Evolutionary conservation across 2,329 filamentous ascomycete species (phyloP).

Genomic region (Arachnomyces sp.): DNA sequence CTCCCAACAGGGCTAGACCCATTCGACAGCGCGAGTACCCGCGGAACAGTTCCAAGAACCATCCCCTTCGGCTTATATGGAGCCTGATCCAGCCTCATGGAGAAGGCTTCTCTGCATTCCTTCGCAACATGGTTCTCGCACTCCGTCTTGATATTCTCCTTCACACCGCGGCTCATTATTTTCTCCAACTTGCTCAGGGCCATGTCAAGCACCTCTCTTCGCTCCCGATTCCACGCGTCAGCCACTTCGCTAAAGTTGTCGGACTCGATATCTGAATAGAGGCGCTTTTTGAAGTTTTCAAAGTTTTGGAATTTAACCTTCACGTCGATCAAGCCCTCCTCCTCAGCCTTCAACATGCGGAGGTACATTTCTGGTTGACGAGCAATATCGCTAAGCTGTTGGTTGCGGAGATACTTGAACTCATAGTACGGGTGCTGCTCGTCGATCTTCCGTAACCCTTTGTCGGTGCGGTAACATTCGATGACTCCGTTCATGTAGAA

Average conservation of each 20-base stretch:
- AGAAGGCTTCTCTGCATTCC: slow-evolving; percentile 80
- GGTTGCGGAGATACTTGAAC: slow-evolving; percentile 90
- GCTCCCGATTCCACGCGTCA: slow-evolving; percentile 87
- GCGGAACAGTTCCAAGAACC: slow-evolving; percentile 76
- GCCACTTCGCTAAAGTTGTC: slow-evolving; percentile 94
- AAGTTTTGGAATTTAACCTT: slow-evolving; percentile 69
- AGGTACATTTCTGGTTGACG: slow-evolving; percentile 82
- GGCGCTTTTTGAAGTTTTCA: slow-evolving; percentile 64
- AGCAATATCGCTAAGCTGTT: slow-evolving; percentile 74
- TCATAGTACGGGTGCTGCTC: slow-evolving; percentile 96
- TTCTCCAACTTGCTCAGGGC: slow-evolving; percentile 75
- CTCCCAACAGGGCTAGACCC: slow-evolving; percentile 66
- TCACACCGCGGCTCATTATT: slow-evolving; percentile 82
- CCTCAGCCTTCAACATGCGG: slow-evolving; percentile 95
- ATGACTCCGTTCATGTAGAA: slow-evolving; percentile 80
- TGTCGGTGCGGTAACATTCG: slow-evolving; percentile 85
- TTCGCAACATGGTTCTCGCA: slow-evolving; percentile 91
- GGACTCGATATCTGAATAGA: slow-evolving; percentile 79
- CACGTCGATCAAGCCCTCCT: slow-evolving; percentile 85
- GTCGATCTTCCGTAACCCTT: slow-evolving; percentile 86
- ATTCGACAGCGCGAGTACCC: slow-evolving; percentile 79
- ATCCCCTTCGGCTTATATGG: slow-evolving; percentile 94
- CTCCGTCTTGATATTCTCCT: slow-evolving; percentile 85
- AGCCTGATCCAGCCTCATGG: slow-evolving; percentile 84
- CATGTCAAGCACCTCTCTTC: slow-evolving; percentile 73